Percentiles rank a stretch among this genome's conserved stretches.
phyloP scores from a whole-genome alignment of 306 rosid species.

The Vicia faba region DNA sequence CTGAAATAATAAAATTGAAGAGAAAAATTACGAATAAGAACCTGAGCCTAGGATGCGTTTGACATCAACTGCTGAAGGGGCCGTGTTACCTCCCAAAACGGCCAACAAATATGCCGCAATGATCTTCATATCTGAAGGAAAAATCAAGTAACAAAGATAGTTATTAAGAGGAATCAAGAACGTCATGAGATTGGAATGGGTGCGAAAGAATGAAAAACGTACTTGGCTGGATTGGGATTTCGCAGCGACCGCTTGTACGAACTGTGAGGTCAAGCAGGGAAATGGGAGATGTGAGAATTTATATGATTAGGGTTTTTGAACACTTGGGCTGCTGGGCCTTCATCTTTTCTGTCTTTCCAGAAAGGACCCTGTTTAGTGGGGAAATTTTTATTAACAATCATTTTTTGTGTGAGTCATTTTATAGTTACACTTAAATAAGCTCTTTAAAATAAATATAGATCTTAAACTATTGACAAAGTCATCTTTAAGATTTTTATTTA shows the following conservation, averaged over 20 bases:
- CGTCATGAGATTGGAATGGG: background rate
- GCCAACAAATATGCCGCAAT: constrained; percentile 72
- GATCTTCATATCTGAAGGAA: constrained; percentile 68
- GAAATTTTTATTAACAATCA: too few species aligned
- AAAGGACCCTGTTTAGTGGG: background rate
- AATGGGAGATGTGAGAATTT: background rate
- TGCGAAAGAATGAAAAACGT: background rate
- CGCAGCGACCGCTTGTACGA: constrained; percentile 26
- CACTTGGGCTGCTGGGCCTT: background rate
- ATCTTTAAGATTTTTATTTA: too few species aligned
- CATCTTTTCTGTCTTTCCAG: background rate
- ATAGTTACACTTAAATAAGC: too few species aligned
- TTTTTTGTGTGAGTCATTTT: too few species aligned
- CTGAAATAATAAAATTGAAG: background rate
- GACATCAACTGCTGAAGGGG: constrained; percentile 57
- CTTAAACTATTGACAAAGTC: too few species aligned
- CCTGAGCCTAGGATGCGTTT: constrained; percentile 63
- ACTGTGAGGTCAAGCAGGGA: background rate
- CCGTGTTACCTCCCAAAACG: constrained; percentile 71
- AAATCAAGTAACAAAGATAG: background rate
- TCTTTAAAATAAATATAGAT: too few species aligned
- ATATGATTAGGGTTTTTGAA: constrained; percentile 12
- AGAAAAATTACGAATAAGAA: background rate
- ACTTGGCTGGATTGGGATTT: constrained; percentile 30
- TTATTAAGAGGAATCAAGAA: background rate